Base-by-base conservation (phyloP, 331 rosid species). In the Ulmus americana region DNA sequence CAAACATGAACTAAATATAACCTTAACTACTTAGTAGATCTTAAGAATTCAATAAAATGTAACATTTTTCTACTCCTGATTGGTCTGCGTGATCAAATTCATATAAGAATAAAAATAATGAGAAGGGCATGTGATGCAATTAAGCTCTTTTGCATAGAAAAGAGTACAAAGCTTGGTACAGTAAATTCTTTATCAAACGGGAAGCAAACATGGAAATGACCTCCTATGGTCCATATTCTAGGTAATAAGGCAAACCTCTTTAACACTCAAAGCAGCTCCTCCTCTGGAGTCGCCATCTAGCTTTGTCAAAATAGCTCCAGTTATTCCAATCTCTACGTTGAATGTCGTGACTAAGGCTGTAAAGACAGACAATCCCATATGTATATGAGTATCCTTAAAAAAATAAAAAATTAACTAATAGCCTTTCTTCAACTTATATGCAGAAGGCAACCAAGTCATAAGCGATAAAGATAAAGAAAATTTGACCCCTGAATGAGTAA, bases 271-370 rank as follows among this genome's bases (percentile, higher is more conserved):
- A 74, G 99, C 99, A 35, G 99, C 97, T 72, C 99, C 97, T 70
- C 99, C 99, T 81, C 95, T 85, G 67, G 99, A 94, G 85, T 94
- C 99, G 59, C 99, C 99, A 70, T 94, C 99, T 53, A 94, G 87
- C 89, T 94, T 94, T 49, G 99, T 94, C 79, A 94, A 83, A 76
- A 94, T 94, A 80, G 99, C 97, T 52, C 99, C 99, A 8, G 99
- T 89, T 68, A 94, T 94, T 73, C 99, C 99, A 76, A 94, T 90
- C 87, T 94, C 99, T 67, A 87, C 71, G 65, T 94, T 89, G 95
- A 94, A 94, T 69, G 97, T 84, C 35, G 95, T 85, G 59, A 94
- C 99, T 74, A 94, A 77, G 43, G 88, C 97, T 94, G 95, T 73
- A 80, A 68, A 61, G 11, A 49, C 18, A 14, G 49, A 12, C 7